These are phyloP conservation scores for Globisporangium takayamanum DNA, from an alignment of 352 stramenopile species.

Conservation along the genomic window DNA sequence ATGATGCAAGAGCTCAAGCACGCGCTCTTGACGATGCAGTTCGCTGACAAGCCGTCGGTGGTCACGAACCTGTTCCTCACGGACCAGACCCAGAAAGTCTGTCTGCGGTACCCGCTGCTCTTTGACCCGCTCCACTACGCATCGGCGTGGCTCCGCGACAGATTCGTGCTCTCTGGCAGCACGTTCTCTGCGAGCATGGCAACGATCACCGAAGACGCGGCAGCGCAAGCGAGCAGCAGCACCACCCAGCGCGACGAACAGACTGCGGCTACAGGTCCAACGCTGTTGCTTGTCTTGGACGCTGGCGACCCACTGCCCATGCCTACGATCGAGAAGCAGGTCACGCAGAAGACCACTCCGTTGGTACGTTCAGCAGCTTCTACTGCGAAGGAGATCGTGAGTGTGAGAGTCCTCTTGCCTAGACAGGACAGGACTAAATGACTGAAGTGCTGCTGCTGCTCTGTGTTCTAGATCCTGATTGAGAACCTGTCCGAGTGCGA, in stretches of 20 bases:
- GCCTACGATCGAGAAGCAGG: constrained; percentile 32
- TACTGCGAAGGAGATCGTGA: too few species aligned
- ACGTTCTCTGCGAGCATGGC: constrained; percentile 1
- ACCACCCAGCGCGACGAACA: constrained; percentile 9
- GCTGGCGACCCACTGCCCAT: constrained; percentile 34
- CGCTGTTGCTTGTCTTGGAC: constrained; percentile 27
- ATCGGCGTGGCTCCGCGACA: constrained; percentile 32
- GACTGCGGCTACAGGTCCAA: not conserved
- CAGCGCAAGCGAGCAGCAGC: not conserved
- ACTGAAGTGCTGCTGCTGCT: not conserved
- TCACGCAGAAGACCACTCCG: constrained; percentile 24
- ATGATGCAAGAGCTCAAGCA: constrained; percentile 23
- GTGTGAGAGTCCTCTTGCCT: too few species aligned
- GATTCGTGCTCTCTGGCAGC: constrained; percentile 10
- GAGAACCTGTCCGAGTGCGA: constrained; percentile 41
- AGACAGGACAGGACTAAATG: too few species aligned
- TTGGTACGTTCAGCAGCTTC: constrained; percentile 10
- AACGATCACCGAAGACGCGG: not conserved
- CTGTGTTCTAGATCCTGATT: constrained; percentile 31
- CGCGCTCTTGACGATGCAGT: constrained; percentile 23
- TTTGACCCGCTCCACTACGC: constrained; percentile 38
- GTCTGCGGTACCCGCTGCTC: constrained; percentile 41
- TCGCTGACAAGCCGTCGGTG: constrained; percentile 17
- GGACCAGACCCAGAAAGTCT: constrained; percentile 37
- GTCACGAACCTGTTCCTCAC: constrained; percentile 42